These are phyloP conservation scores for Clavispora fructus DNA, from an alignment of 805 yeast genomes.

Conservation along the genomic window DNA sequence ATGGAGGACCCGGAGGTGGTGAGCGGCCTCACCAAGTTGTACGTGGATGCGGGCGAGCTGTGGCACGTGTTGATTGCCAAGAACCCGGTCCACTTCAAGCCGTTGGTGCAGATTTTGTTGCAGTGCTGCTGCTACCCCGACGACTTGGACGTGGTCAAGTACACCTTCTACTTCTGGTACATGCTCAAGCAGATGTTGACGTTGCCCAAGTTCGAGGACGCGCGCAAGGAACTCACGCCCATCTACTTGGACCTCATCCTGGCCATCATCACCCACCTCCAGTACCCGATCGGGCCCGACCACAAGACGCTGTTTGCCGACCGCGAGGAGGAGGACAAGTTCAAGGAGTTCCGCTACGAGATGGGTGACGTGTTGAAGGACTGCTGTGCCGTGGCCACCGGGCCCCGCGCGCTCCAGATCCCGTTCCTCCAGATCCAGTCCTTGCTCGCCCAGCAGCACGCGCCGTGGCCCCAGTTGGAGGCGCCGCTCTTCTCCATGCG, in stretches of 20 bases:
- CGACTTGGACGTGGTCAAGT: conserved; percentile 84
- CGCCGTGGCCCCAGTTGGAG: conserved; percentile 80
- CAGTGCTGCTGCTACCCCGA: conserved; percentile 68
- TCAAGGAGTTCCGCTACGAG: conserved; percentile 89
- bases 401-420: conserved; percentile 59
- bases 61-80: conserved; percentile 88
- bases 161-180: conserved; percentile 92
- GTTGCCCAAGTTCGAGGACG: conserved; percentile 50
- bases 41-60: conserved; percentile 89
- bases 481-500: conserved; percentile 87
- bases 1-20: conserved; percentile 60
- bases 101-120: conserved; percentile 67
- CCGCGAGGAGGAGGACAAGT: conserved; percentile 83
- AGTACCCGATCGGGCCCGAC: conserved; percentile 54
- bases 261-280: conserved; percentile 62
- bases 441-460: conserved; percentile 24
- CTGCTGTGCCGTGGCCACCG: conserved; percentile 87
- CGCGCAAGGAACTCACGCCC: conserved; percentile 47
- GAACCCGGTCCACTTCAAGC: conserved; percentile 62
- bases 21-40: conserved; percentile 67
- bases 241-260: conserved; percentile 54
- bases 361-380: conserved; percentile 98
- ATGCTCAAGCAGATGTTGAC: conserved; percentile 66
- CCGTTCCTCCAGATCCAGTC: conserved; percentile 60
- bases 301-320: conserved; percentile 52